Evolutionary conservation across 257 asterid species (phyloP), one percentile per base, ranked within the genome.

Genomic region (Phtheirospermum japonicum): DNA sequence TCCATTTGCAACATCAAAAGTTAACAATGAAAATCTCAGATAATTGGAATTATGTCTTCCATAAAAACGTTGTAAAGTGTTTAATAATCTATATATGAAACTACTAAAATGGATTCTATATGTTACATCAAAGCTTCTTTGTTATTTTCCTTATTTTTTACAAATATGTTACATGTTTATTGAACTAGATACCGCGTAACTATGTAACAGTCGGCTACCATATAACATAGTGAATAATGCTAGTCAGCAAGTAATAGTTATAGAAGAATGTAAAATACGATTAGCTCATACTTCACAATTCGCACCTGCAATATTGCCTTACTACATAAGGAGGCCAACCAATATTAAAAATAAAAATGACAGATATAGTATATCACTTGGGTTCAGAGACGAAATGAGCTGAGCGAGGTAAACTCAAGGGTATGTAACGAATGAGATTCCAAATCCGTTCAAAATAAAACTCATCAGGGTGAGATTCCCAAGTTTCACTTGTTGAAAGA

Each of bases 1-100:
- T 67, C 64, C 81, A 71, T 32, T 9, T 14, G 18, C 39, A 57
- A 23, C 34, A 71, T 73, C 74, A 68, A 31, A 43, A 63, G 39
- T 67, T 69, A 68, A 61, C 42, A 62, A 46, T 40, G 33, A 30
- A 11, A 33, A 67, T 11, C 61, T 28, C 7, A n/a, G 2, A 61
- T 18, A 18, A 16, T 12, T 17, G 26, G 46, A 54, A 56, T 4
- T 54, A 23, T 36, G 9, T 20, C 33, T 31, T 18, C 43, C 50
- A 66, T 19, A 54, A 51, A 57, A 31, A 33, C 16, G 39, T 53
- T 20, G 31, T 30, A 40, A 45, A 20, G 19, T 13, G 46, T 46
- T 34, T 4, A 48, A 6, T 9, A 13, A 30, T 34, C 65, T 14
- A 70, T 59, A 40, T 53, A 33, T 14, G 60, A 31, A 55, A 34